Base-by-base conservation (phyloP, 202 grass and related monocot genomes). In the Saccharum hybrid region DNA sequence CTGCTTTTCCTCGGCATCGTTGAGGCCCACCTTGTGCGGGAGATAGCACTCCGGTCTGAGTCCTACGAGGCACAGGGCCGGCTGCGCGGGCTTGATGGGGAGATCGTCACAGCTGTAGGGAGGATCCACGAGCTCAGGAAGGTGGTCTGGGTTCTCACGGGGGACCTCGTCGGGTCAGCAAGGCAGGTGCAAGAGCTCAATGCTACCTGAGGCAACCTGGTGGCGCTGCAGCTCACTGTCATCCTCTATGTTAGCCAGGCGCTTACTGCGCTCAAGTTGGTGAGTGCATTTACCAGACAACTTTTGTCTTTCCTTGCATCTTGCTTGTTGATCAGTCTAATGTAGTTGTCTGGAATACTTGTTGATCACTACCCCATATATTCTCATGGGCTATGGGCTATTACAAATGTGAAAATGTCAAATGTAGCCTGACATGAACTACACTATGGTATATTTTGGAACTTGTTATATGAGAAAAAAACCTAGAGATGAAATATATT, bases 241-340 rank as follows among this genome's bases (percentile, higher is more conserved):
- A 98, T 99, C 82, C 81, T 99, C 19, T 99, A 93, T 13, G 96
- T 96, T 48, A 96, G 84, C 61, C 91, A 99, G 82, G 93, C 93
- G 10, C 89, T 96, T 4, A 79, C 91, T 2, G 93, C 93, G 0
- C 85, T 99, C 75, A 96, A 94, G 87, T 70, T 26, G 26, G 26
- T 26, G 26, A 26, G 26, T 26, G 26, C 26, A 26, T 26, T 26
- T 26, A 26, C 26, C 26, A 26, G 26, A 26, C 26, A 26, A 1
- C 26, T 26, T 26, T 26, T 26, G 26, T 26, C 26, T 26, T 26
- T 26, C 26, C 26, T 26, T 26, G 26, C 26, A 26, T 26, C 26
- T 26, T 26, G 26, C 26, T 26, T 26, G 26, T 26, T 26, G 26
- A 26, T 26, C 26, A 26, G 26, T 26, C 26, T 26, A 26, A 26